Base-by-base conservation (phyloP, 2,329 filamentous ascomycete species). In the Gnomoniopsis sp. region DNA sequence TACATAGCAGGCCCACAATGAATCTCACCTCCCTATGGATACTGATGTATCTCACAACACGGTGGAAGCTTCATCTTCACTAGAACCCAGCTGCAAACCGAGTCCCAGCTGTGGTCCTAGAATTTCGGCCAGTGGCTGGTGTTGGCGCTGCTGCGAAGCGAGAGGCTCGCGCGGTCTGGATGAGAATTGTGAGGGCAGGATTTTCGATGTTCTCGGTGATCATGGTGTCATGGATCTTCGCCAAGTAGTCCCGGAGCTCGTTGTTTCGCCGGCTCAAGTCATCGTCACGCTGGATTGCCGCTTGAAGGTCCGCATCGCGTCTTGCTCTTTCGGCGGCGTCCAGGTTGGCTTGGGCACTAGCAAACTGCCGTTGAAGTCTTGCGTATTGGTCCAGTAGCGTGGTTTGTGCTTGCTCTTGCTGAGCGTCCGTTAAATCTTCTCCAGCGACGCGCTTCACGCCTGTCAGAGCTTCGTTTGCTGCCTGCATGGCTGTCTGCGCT, bases 401-500 rank as follows among this genome's bases (percentile, higher is more conserved):
- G n/a, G 44, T 34, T 6, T 19, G 15, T 41, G 22, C 33, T 23
- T n/a, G 26, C 52, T 51, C 17, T 30, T 30, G 26, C 26, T 30
- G 26, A 12, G 15, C 48, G 3, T 22, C n/a, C 17, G 21, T 36
- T 8, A 14, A 15, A 14, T 8, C 12, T n/a, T 47, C 36, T 53
- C 44, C 21, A 22, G 30, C 36, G 8, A 33, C 55, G 14, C 47
- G 36, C 3, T 30, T 4, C 4, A 51, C 38, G 15, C 22, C 43
- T 30, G 36, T 12, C 49, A 59, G 57, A 19, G 48, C 43, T 6
- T 34, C 48, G 38, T 30, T 36, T 21, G 52, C 46, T 36, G 47
- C 49, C 23, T 62, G 55, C 23, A 57, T 21, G 41, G 48, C 36
- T 12, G 17, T 15, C 2, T 43, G 36, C 34, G 63, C 48, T 55